These are phyloP conservation scores for Eucalyptus albens DNA, from an alignment of 345 rosid species.

Conservation along the genomic window DNA sequence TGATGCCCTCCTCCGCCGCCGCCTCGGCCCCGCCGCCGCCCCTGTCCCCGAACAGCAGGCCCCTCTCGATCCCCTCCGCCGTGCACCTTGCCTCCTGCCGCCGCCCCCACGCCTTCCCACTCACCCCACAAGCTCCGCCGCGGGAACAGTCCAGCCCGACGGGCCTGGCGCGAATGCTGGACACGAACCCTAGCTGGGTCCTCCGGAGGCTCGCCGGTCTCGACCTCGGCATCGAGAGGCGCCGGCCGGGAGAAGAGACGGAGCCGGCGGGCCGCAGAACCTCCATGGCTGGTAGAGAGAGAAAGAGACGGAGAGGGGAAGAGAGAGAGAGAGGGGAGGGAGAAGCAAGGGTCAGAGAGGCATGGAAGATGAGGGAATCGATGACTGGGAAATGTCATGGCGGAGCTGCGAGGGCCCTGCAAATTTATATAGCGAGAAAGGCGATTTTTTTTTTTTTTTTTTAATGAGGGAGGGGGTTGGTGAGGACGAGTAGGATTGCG, in stretches of 20 bases:
- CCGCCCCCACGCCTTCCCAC: neutral
- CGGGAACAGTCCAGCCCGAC: neutral
- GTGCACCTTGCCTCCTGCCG: constrained; percentile 26
- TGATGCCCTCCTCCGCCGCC: neutral
- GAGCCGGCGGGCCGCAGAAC: neutral
- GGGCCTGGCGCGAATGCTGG: neutral
- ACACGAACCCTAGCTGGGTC: constrained; percentile 8
- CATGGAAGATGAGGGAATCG: neutral
- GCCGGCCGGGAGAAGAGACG: neutral
- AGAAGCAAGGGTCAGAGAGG: neutral
- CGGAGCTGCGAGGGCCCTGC: neutral
- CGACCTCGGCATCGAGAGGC: constrained; percentile 1
- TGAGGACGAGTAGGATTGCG: neutral
- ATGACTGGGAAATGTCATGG: neutral
- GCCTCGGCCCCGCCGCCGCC: constrained; percentile 6
- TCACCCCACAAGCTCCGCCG: neutral
- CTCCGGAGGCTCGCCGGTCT: neutral
- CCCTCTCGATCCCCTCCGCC: constrained; percentile 63
- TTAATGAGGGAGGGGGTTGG: neutral
- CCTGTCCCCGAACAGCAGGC: constrained; percentile 21
- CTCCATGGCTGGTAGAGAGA: neutral
- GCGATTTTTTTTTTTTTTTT: too few species aligned
- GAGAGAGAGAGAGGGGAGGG: neutral
- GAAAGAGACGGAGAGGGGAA: neutral
- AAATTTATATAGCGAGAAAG: neutral